Evolutionary conservation across 305 asterid genomes (phyloP).

Genomic region (Solanum hybrid): DNA sequence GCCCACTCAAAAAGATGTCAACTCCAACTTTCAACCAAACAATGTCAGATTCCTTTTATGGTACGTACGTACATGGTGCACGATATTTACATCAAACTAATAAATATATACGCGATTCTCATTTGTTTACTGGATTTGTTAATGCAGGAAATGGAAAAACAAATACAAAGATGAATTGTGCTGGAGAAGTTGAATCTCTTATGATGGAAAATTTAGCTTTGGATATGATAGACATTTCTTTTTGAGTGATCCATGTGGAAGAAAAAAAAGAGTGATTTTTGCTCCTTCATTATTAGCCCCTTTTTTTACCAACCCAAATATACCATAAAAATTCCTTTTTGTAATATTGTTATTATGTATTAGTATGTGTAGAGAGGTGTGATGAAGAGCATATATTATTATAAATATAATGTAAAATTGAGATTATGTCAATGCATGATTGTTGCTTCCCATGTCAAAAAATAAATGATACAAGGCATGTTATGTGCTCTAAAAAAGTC

Average conservation of each 20-base stretch:
- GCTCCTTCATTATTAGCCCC: neutral
- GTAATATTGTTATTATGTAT: neutral
- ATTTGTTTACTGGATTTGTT: neutral
- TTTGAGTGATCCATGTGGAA: constrained; percentile 11
- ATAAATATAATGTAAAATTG: neutral
- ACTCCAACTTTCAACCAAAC: constrained; percentile 8
- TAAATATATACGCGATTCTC: neutral
- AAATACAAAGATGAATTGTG: constrained; percentile 18
- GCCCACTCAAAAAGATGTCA: constrained; percentile 35
- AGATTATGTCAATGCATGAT: neutral
- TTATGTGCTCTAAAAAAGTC: neutral
- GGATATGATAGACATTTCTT: constrained; percentile 58
- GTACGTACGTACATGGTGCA: constrained; percentile 11
- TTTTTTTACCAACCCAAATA: neutral
- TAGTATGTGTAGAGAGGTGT: neutral
- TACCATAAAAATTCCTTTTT: neutral
- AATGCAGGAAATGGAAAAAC: constrained; percentile 12
- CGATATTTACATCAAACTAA: neutral
- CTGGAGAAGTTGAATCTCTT: constrained; percentile 51
- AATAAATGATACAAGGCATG: neutral
- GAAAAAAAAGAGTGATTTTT: constrained; percentile 9
- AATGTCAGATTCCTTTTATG: constrained; percentile 15
- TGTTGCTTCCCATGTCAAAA: neutral
- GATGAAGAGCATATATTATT: neutral
- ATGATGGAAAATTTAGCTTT: constrained; percentile 63